Conservation (phyloP, 2,329 filamentous ascomycete genomes). For the Amesomyces nigricolor region DNA sequence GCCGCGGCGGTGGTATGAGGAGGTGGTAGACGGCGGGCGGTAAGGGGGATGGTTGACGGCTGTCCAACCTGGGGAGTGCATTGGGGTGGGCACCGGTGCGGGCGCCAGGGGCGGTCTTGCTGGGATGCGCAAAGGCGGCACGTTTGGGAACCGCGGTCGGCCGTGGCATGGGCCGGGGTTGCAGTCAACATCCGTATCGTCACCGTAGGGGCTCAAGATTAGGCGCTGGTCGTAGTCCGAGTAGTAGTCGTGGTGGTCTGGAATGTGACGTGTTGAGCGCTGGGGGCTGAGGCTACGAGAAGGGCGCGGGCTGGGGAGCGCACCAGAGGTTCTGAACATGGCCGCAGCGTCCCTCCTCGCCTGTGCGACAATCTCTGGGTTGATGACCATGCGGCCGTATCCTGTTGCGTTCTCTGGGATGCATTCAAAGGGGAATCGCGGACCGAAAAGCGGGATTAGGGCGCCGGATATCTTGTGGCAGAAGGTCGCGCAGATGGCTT, state of each 20-base stretch:
- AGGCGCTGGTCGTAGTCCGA: slow-evolving; percentile 12
- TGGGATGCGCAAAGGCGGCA: not conserved
- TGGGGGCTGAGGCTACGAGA: slow-evolving; percentile 17
- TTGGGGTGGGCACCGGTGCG: slow-evolving; percentile 2
- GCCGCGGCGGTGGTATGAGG: not conserved
- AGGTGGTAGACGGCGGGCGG: not conserved
- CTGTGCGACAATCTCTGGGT: slow-evolving; percentile 46
- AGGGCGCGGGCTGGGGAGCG: slow-evolving; percentile 15
- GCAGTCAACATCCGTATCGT: slow-evolving; percentile 39
- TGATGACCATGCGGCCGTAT: slow-evolving; percentile 63
- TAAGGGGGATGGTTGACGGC: slow-evolving; percentile 26
- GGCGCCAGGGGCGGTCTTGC: not conserved
- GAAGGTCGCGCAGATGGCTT: slow-evolving; percentile 82
- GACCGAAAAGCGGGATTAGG: slow-evolving; percentile 85
- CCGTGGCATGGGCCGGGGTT: slow-evolving; percentile 23
- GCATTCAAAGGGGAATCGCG: slow-evolving; percentile 70
- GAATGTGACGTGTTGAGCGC: not conserved
- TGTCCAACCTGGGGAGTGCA: slow-evolving; percentile 27
- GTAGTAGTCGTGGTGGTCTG: slow-evolving; percentile 14
- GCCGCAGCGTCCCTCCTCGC: slow-evolving; percentile 47
- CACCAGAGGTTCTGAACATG: slow-evolving; percentile 32
- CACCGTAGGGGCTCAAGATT: slow-evolving; percentile 35
- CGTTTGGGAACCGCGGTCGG: not conserved
- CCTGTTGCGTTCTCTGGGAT: slow-evolving; percentile 55
- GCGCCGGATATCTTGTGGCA: slow-evolving; percentile 79